Percentiles rank a stretch among this genome's conserved stretches.
Evolutionary conservation across 108 stramenopile species (phyloP).

Genomic region (Cyclotella atomus): DNA sequence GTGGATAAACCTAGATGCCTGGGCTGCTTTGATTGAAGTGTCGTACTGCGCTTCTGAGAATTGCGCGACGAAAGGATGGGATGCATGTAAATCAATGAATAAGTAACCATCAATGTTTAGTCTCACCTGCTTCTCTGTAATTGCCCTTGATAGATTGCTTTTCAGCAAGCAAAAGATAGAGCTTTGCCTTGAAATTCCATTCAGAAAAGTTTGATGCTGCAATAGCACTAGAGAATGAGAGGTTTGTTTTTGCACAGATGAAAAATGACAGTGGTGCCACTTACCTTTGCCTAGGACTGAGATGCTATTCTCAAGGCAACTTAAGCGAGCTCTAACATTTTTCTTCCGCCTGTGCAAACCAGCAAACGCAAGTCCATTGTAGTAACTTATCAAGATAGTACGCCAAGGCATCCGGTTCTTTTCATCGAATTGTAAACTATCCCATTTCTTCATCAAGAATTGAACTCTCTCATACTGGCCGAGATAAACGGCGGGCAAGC

Average conservation of each 20-base stretch:
- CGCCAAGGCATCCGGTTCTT: background rate
- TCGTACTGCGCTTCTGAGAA: constrained; percentile 4
- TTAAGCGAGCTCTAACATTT: background rate
- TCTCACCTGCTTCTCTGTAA: constrained; percentile 17
- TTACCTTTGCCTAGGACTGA: background rate
- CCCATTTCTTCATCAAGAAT: constrained; percentile 4
- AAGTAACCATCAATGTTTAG: too few species aligned
- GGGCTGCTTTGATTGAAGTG: constrained; percentile 15
- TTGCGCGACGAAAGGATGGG: too few species aligned
- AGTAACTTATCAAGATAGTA: background rate
- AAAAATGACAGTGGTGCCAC: background rate
- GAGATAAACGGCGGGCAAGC: background rate
- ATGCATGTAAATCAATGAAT: too few species aligned
- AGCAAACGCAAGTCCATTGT: background rate
- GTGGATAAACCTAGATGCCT: constrained; percentile 26
- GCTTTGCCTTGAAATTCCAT: constrained; percentile 7
- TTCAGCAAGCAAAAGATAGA: constrained; percentile 20
- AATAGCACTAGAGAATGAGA: background rate
- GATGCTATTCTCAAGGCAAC: background rate
- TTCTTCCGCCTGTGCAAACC: background rate
- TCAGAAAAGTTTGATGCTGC: background rate
- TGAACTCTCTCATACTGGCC: constrained; percentile 7
- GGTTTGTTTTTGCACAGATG: background rate
- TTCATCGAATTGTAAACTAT: background rate
- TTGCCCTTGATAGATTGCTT: constrained; percentile 7